phyloP scores from a whole-genome alignment of 495 filamentous ascomycete species.

The Penicillium lagena region DNA sequence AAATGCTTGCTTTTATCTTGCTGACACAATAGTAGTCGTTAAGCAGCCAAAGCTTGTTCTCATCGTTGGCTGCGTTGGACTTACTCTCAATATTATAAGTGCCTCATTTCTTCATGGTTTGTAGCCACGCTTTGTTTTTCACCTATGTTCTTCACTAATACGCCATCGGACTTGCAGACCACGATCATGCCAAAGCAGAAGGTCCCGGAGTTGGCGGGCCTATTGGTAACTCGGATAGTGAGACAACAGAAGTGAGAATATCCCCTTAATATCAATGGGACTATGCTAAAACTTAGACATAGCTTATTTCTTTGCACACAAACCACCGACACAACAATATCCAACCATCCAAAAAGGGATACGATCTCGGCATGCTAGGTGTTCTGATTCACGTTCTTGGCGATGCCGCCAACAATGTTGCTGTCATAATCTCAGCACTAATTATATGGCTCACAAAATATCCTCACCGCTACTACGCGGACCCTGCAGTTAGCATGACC shows the following conservation, averaged over 20 bases:
- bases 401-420: slow-evolving; percentile 41
- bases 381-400: slow-evolving; percentile 42
- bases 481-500: slow-evolving; percentile 37
- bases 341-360: too few relatives aligned
- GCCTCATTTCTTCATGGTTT: slow-evolving; percentile 70
- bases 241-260: too few relatives aligned
- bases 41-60: slow-evolving; percentile 53
- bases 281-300: too few relatives aligned
- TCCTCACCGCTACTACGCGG: slow-evolving; percentile 35
- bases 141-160: too few relatives aligned
- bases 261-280: too few relatives aligned
- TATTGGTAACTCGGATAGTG: too few relatives aligned
- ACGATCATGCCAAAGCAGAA: too few relatives aligned
- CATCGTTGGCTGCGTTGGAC: slow-evolving; percentile 71
- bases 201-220: too few relatives aligned
- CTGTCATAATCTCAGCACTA: slow-evolving; percentile 35
- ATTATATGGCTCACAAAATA: slow-evolving; percentile 37
- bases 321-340: too few relatives aligned
- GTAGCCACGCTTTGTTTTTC: too few relatives aligned
- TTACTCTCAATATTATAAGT: slow-evolving; percentile 75
- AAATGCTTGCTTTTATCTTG: neutral
- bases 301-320: too few relatives aligned
- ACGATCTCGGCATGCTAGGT: slow-evolving; percentile 38
- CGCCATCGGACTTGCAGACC: too few relatives aligned
- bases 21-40: slow-evolving; percentile 2